Conservation (phyloP, 2,329 filamentous ascomycete species). For the Penicillium sp. region DNA sequence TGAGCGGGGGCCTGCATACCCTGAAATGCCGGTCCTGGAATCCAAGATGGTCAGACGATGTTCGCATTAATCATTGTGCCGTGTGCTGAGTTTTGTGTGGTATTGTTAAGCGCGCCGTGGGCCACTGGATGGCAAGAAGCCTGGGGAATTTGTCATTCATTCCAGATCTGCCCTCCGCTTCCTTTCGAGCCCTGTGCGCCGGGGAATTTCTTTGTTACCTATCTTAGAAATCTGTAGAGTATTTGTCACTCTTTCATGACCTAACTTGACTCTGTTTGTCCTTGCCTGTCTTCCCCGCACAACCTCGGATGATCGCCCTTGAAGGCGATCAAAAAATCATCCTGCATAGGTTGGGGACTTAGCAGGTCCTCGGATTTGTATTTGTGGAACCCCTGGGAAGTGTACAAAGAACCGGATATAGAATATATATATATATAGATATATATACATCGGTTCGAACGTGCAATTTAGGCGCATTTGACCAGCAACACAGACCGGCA, state of each 20-base stretch:
- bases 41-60: not conserved
- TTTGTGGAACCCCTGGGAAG: not conserved
- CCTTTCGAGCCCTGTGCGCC: not conserved
- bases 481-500: not conserved
- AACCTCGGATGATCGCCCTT: not conserved
- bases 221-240: not conserved
- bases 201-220: not conserved
- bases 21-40: not conserved
- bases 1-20: not conserved
- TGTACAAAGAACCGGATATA: not conserved
- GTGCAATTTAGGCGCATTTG: not conserved
- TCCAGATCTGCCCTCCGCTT: too few relatives aligned
- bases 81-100: not conserved
- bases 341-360: not conserved
- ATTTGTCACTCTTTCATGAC: conserved; percentile 1
- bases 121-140: not conserved
- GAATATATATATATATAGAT: not conserved
- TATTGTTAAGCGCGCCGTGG: not conserved
- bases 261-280: not conserved
- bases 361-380: not conserved
- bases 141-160: not conserved
- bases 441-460: not conserved
- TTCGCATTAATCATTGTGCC: not conserved
- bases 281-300: not conserved
- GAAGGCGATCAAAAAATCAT: not conserved